Conservation (phyloP, 2,329 filamentous ascomycete species). For the Apiospora arundinis region DNA sequence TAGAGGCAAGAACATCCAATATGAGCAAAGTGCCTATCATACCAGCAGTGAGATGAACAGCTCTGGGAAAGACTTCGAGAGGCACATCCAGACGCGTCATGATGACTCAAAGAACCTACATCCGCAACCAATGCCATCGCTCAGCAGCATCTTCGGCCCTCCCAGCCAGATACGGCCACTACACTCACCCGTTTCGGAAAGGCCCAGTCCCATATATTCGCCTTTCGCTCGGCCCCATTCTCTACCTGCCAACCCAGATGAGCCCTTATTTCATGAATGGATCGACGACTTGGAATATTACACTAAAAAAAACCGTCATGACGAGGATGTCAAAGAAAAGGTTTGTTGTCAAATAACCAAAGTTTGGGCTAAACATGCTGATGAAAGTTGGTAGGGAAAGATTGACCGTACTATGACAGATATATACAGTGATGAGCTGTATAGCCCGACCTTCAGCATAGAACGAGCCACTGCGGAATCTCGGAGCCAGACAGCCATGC, state of each 20-base stretch:
- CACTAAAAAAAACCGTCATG: no score
- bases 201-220: conserved; percentile 51
- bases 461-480: conserved; percentile 60
- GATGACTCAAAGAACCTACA: conserved; percentile 32
- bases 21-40: no score
- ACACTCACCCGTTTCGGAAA: conserved; percentile 54
- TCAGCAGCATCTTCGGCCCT: conserved; percentile 64
- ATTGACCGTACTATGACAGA: conserved; percentile 87
- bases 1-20: no score
- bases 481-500: conserved; percentile 51
- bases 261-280: no score
- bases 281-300: no score
- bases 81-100: conserved; percentile 43
- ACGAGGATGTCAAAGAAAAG: no score
- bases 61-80: conserved; percentile 46
- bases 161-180: conserved; percentile 50
- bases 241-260: conserved; percentile 44
- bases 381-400: conserved; percentile 50
- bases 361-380: no score
- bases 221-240: conserved; percentile 54
- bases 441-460: conserved; percentile 71
- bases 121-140: conserved; percentile 53
- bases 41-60: no score
- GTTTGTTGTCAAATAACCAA: no score
- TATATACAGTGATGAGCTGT: conserved; percentile 83